Percentiles rank a stretch among this genome's conserved stretches.
phyloP scores from a whole-genome alignment of 345 rosid species.

The Gossypium australe region DNA sequence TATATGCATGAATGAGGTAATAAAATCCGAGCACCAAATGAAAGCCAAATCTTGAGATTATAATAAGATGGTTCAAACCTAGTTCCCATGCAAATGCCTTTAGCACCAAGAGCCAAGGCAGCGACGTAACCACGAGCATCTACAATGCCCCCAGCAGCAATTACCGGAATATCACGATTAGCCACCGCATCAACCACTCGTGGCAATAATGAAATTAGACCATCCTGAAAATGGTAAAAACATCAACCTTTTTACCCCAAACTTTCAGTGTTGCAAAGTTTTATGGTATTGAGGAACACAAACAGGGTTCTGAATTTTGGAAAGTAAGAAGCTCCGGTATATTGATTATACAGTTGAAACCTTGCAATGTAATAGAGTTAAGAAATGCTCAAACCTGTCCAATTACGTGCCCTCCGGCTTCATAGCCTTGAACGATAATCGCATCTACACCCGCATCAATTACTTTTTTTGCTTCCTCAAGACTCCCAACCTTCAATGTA shows the following conservation, averaged over 20 bases:
- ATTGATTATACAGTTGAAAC: background rate
- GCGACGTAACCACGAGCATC: constrained; percentile 86
- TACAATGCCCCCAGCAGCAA: constrained; percentile 76
- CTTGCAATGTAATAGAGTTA: background rate
- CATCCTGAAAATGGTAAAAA: constrained; percentile 38
- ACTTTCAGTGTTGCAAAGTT: background rate
- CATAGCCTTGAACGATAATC: constrained; percentile 78
- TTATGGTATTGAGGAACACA: no score
- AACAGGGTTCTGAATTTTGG: no score
- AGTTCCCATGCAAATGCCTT: constrained; percentile 80
- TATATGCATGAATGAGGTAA: no score
- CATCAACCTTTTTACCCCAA: background rate
- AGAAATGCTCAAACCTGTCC: constrained; percentile 49
- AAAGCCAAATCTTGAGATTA: background rate
- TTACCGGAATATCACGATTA: constrained; percentile 54
- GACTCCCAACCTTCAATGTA: constrained; percentile 51
- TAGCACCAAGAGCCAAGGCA: constrained; percentile 84
- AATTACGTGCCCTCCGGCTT: constrained; percentile 85
- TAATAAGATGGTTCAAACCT: constrained; percentile 33
- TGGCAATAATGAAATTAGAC: constrained; percentile 65
- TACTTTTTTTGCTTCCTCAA: constrained; percentile 58
- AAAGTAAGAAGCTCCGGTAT: no score
- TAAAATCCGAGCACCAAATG: background rate
- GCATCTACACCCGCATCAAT: constrained; percentile 66
- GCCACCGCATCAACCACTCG: constrained; percentile 65